Evolutionary conservation across 108 stramenopile genomes (phyloP).

Genomic region (Nitzschia palea): DNA sequence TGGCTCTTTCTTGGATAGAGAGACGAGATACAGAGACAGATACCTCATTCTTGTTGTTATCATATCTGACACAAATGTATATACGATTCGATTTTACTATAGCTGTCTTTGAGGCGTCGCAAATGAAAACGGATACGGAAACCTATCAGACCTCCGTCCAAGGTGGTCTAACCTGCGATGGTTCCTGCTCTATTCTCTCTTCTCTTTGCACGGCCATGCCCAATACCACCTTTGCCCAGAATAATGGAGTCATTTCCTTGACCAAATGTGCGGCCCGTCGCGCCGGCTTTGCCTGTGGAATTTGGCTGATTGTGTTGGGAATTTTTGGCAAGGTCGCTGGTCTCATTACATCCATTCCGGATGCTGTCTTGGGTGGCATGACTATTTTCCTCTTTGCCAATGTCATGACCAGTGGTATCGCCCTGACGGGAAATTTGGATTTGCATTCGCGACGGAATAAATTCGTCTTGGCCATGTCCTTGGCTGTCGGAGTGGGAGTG

Average conservation of each 20-base stretch:
- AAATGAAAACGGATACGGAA: conserved; percentile 35
- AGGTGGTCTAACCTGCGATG: conserved; percentile 63
- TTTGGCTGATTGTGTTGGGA: conserved; percentile 76
- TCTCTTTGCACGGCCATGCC: conserved; percentile 50
- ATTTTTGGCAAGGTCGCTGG: conserved; percentile 76
- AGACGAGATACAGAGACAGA: no score
- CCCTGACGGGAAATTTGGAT: conserved; percentile 43
- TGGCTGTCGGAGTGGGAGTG: conserved; percentile 66
- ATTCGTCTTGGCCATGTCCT: conserved; percentile 62
- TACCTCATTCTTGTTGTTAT: no score
- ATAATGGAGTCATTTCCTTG: conserved; percentile 75
- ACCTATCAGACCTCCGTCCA: conserved; percentile 58
- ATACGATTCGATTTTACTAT: conserved; percentile 8
- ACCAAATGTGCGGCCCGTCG: conserved; percentile 72
- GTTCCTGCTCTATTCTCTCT: conserved; percentile 45
- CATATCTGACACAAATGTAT: no score
- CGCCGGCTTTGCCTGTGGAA: conserved; percentile 52
- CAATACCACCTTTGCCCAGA: conserved; percentile 75
- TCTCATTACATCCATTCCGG: conserved; percentile 75
- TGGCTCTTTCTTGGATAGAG: no score
- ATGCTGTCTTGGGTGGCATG: conserved; percentile 81
- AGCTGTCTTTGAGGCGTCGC: conserved; percentile 59
- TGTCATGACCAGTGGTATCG: conserved; percentile 55
- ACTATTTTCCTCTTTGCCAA: conserved; percentile 71
- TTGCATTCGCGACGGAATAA: conserved; percentile 55